Base-by-base conservation (phyloP, 2,329 filamentous ascomycete species). In the Stachybotrys echinatus region DNA sequence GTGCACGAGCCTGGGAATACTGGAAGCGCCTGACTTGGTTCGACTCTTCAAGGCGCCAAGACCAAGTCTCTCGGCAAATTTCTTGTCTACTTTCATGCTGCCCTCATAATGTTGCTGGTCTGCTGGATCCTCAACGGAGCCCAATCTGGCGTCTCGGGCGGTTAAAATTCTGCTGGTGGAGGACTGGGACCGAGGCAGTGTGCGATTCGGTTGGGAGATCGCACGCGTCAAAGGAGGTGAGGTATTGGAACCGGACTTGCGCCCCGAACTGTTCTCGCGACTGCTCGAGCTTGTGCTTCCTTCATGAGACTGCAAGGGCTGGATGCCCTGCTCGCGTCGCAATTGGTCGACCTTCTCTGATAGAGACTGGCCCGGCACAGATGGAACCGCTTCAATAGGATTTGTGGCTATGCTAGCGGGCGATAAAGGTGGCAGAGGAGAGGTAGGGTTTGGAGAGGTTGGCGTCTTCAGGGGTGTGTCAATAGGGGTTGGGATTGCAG, bases 1-100 rank as follows among this genome's bases (percentile, higher is more conserved):
- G 47, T 87, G 84, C 23, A 96, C 83, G 22, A 94, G 94, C 27
- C 94, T 84, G 23, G 92, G 92, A 52, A 99, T 97, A 40, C 92
- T 79, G 1, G 94, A 97, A n/a, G 75, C 70, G 3, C 73, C 74
- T 2, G 67, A 64, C 60, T 84, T 85, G 22, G 77, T 70, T 51
- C 75, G 69, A 19, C 68, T 68, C 61, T 91, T 92, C 50, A 89
- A 69, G 4, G 81, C 75, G 23, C 75, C 76, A 2, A 92, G 69
- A 1, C 84, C 84, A 12, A 91, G 72, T 49, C 86, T 83, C 56
- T 90, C 90, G 14, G 83, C 83, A 50, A 96, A 74, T 59, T 89
- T 90, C 68, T 89, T 92, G 54, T 96, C 89, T 31, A 69, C 69
- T 57, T 77, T 80, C 50, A 68, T 55, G 20, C 72, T 68, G 8